Percentiles rank a stretch among this genome's conserved stretches.
Evolutionary conservation across 2,329 filamentous ascomycete genomes (phyloP).

Genomic region (Ceratocystis colombiana): DNA sequence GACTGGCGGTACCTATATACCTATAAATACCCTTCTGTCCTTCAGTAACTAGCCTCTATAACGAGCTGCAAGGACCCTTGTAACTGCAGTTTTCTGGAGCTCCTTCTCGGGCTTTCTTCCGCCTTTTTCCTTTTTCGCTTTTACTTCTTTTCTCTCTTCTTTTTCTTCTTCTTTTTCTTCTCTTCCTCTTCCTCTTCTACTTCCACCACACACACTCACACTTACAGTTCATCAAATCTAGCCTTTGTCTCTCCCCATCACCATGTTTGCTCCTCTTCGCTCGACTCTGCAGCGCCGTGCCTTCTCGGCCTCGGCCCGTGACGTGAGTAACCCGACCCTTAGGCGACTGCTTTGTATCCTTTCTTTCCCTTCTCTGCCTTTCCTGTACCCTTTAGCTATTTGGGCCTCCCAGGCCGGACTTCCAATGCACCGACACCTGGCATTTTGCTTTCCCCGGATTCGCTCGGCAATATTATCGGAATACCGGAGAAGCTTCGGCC

Average conservation of each 20-base stretch:
- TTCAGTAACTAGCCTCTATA: background rate
- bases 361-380: background rate
- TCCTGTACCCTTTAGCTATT: background rate
- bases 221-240: slow-evolving; percentile 26
- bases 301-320: slow-evolving; percentile 68
- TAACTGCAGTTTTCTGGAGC: background rate
- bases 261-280: slow-evolving; percentile 58
- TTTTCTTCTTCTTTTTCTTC: slow-evolving; percentile 17
- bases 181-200: slow-evolving; percentile 15
- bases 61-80: background rate
- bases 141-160: background rate
- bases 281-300: slow-evolving; percentile 62
- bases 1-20: no score
- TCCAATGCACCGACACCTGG: background rate
- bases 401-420: background rate
- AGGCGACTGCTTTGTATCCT: slow-evolving; percentile 21
- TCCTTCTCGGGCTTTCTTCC: slow-evolving; percentile 21
- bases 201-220: slow-evolving; percentile 23
- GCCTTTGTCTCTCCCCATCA: slow-evolving; percentile 28
- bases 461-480: slow-evolving; percentile 17
- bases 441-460: background rate
- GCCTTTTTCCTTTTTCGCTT: slow-evolving; percentile 14
- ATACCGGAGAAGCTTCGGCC: background rate
- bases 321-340: slow-evolving; percentile 42
- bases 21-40: no score